Evolutionary conservation across 768 basidiomycete genomes (phyloP), one percentile per base, ranked within the genome.

Genomic region (Rhodocollybia butyracea): DNA sequence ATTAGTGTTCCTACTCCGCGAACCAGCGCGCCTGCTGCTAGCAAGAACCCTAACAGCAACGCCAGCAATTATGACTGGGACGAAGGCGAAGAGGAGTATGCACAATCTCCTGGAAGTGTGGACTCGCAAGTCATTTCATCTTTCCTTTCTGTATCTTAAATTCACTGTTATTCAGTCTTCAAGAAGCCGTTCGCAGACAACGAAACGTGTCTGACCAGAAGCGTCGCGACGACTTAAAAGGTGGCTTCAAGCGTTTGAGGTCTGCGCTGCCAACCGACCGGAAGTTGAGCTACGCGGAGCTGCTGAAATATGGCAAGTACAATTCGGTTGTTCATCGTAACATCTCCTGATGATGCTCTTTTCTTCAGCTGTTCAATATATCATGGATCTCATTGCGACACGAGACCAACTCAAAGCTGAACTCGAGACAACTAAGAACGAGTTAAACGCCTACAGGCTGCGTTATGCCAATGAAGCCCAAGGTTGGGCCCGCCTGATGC

Each of bases 201-300:
- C 89, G 91, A 73, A 94, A 93, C 76, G 91, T 93, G 78, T 92
- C 91, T 24, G 91, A 94, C 76, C 90, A 95, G 78, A 79, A 92
- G 61, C 82, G 94, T 62, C 84, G 94, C 38, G 92, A 95, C 64
- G 94, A 96, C 73, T 89, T 96, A 67, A 80, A 94, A 54, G 93
- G 95, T 55, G 93, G 91, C 57, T 96, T 95, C 73, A 83, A 86
- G 63, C 83, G 88, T 57, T 85, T 96, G 75, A 93, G 91, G 82
- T 89, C 92, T 64, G 87, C 86, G 54, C 85, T 96, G 63, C 94
- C 94, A 57, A 89, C 88, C 45, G 93, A 92, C 76, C 91, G 94
- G 80, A 91, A 94, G 79, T 86, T 89, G 10, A 91, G 88, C 81
- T 95, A 96, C 75, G 89, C 93, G 51, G 90, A 86, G 59, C 76